Conservation (phyloP, 2,329 filamentous ascomycete genomes). For the Harringtonia lauricola region DNA sequence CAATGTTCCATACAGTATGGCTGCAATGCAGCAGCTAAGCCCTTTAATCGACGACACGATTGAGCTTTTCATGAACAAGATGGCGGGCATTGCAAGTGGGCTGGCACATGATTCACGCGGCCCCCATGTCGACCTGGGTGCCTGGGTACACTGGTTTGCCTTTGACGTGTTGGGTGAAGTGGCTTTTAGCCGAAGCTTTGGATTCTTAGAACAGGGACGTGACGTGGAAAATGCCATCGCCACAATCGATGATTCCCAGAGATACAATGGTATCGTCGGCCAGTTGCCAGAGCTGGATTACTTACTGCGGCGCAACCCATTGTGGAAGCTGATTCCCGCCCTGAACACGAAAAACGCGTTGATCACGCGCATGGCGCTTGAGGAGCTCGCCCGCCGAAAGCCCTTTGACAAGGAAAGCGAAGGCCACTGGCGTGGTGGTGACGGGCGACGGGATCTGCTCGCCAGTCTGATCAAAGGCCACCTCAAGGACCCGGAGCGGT, state of each 20-base stretch:
- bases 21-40: constrained; percentile 38
- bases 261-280: constrained; percentile 40
- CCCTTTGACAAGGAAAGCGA: constrained; percentile 35
- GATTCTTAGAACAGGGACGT: constrained; percentile 35
- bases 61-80: constrained; percentile 29
- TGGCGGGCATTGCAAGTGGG: constrained; percentile 25
- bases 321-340: constrained; percentile 31
- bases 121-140: constrained; percentile 31
- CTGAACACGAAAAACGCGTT: constrained; percentile 32
- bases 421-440: constrained; percentile 25
- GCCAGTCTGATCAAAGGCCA: constrained; percentile 40
- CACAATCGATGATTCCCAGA: constrained; percentile 39
- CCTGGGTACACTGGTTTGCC: constrained; percentile 32
- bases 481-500: constrained; percentile 34
- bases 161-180: constrained; percentile 42
- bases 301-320: constrained; percentile 36
- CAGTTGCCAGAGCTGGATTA: constrained; percentile 38
- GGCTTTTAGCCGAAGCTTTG: constrained; percentile 38
- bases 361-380: constrained; percentile 39
- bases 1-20: constrained; percentile 41
- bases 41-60: constrained; percentile 41
- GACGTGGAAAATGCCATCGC: constrained; percentile 40
- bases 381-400: constrained; percentile 34
- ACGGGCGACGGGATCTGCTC: constrained; percentile 38
- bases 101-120: constrained; percentile 9